phyloP scores from a whole-genome alignment of 2,329 filamentous ascomycete genomes.

The Sporothrix globosa region DNA sequence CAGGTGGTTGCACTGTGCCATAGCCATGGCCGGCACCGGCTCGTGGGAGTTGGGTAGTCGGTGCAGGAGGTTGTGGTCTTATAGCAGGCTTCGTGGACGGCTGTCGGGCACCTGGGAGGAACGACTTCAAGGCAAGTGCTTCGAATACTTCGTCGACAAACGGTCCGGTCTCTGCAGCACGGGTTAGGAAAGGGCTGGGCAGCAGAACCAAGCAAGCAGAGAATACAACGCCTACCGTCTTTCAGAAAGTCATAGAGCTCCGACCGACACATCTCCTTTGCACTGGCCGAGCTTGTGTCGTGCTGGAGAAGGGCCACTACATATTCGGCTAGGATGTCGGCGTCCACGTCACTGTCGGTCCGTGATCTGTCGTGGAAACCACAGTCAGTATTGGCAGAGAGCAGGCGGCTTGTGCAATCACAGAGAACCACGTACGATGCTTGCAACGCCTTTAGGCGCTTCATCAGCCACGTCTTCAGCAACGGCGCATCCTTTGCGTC shows the following conservation, averaged over 20 bases:
- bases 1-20: background rate
- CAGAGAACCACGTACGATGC: conserved; percentile 62
- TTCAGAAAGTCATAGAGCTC: conserved; percentile 77
- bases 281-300: conserved; percentile 65
- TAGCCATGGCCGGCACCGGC: background rate
- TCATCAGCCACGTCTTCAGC: conserved; percentile 77
- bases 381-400: background rate
- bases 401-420: no score
- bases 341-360: conserved; percentile 78
- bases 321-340: conserved; percentile 81
- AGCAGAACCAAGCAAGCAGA: background rate
- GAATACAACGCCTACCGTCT: conserved; percentile 55
- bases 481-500: conserved; percentile 58
- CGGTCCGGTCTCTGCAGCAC: conserved; percentile 53
- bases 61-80: conserved; percentile 28
- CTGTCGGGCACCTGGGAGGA: conserved; percentile 57
- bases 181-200: background rate
- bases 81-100: conserved; percentile 32
- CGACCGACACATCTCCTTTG: conserved; percentile 68
- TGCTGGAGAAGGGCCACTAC: conserved; percentile 76
- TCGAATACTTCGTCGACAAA: conserved; percentile 75
- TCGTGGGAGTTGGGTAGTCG: conserved; percentile 25
- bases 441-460: conserved; percentile 75
- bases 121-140: conserved; percentile 64
- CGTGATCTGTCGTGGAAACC: conserved; percentile 61